phyloP scores from a whole-genome alignment of 495 filamentous ascomycete species.

The Neurospora africana region DNA sequence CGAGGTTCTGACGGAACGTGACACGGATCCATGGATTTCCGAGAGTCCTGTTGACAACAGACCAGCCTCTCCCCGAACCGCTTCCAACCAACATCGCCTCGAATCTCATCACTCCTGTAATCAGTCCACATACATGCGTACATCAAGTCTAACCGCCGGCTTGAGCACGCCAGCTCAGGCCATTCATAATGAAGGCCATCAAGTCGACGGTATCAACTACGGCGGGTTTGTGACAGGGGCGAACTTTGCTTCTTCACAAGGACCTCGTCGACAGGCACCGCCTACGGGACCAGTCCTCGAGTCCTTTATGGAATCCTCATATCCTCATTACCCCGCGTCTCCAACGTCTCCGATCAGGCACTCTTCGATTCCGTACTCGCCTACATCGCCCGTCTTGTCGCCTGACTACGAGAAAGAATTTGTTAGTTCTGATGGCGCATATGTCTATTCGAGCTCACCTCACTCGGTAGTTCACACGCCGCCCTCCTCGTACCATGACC shows the following conservation, averaged over 20 bases:
- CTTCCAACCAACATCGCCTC: background rate
- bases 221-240: background rate
- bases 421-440: background rate
- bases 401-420: background rate
- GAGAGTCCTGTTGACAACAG: background rate
- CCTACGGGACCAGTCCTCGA: background rate
- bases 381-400: background rate
- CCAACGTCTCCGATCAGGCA: background rate
- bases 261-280: background rate
- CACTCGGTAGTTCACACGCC: background rate
- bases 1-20: slow-evolving; percentile 19
- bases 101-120: background rate
- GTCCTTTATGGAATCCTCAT: background rate
- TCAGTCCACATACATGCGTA: background rate
- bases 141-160: background rate
- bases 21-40: slow-evolving; percentile 3
- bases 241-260: background rate
- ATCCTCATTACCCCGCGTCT: background rate
- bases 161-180: background rate
- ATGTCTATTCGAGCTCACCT: background rate
- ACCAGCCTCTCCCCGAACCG: background rate
- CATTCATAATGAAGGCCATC: background rate
- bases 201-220: background rate
- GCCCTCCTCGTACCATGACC: background rate
- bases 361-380: background rate